These are phyloP conservation scores for Helminthosporium solani DNA, from an alignment of 2,329 filamentous ascomycete genomes.

Conservation along the genomic window DNA sequence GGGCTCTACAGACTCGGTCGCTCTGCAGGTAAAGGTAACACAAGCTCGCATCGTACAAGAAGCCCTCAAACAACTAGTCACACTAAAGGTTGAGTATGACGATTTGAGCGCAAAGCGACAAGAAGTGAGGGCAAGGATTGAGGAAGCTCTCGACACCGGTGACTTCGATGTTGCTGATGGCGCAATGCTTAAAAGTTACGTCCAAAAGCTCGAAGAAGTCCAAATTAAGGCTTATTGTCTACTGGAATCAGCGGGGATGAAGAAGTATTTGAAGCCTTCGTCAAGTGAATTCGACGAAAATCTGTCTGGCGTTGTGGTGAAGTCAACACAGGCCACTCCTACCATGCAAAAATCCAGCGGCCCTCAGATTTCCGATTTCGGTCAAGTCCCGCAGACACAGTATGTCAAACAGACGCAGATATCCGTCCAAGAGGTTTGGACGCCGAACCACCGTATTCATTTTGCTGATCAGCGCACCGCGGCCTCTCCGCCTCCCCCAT, in stretches of 20 bases:
- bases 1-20: constrained; percentile 19
- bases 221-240: constrained; percentile 31
- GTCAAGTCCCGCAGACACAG: constrained; percentile 35
- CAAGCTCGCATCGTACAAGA: constrained; percentile 29
- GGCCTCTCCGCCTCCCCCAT: constrained; percentile 16
- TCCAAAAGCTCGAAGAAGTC: constrained; percentile 28
- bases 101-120: constrained; percentile 19
- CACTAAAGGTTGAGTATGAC: constrained; percentile 21
- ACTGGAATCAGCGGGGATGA: constrained; percentile 28
- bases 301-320: constrained; percentile 24
- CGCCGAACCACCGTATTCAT: constrained; percentile 27
- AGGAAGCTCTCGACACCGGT: constrained; percentile 30
- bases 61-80: constrained; percentile 30
- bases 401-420: constrained; percentile 36
- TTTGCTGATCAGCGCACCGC: constrained; percentile 22
- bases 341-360: constrained; percentile 14
- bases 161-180: constrained; percentile 28
- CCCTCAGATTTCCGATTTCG: constrained; percentile 9
- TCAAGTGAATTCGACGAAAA: constrained; percentile 13
- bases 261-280: constrained; percentile 14
- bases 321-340: constrained; percentile 35
- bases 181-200: constrained; percentile 24
- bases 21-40: constrained; percentile 24
- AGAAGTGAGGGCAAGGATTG: constrained; percentile 29
- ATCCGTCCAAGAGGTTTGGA: constrained; percentile 27